A percentile compares a stretch with the other conserved stretches of the same genome.
These are phyloP conservation scores for Emergomyces orientalis DNA, from an alignment of 2,329 filamentous ascomycete species.

Conservation along the genomic window DNA sequence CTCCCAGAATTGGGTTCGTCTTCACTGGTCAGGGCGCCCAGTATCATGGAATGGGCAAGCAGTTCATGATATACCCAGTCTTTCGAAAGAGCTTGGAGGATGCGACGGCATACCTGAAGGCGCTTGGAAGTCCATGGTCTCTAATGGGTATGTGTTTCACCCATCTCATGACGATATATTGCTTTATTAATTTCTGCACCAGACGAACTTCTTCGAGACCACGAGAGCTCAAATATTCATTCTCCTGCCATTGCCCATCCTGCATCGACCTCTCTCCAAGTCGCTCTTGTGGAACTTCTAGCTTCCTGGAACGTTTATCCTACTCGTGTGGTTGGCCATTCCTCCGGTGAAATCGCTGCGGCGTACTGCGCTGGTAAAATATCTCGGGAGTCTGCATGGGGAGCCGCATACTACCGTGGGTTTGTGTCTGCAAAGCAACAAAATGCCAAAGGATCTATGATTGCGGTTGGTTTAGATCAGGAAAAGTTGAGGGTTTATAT, in stretches of 20 bases:
- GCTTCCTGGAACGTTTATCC: conserved; percentile 19
- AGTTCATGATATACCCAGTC: conserved; percentile 19
- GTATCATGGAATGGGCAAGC: conserved; percentile 27
- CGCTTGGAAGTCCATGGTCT: conserved; percentile 12
- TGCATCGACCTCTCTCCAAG: conserved; percentile 27
- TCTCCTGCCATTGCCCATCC: conserved; percentile 25
- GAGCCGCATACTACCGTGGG: conserved; percentile 21
- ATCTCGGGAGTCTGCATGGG: conserved; percentile 12
- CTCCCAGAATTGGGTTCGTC: conserved; percentile 18
- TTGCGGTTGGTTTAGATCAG: conserved; percentile 21
- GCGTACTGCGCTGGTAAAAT: conserved; percentile 25
- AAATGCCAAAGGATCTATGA: conserved; percentile 22
- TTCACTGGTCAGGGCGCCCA: conserved; percentile 34
- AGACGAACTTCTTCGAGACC: conserved; percentile 14
- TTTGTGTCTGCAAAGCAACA: conserved; percentile 7
- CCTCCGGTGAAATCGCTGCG: conserved; percentile 30
- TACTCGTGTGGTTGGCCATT: conserved; percentile 25
- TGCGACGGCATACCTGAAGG: conserved; percentile 11
- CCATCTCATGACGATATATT: not conserved
- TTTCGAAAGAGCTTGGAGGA: conserved; percentile 18
- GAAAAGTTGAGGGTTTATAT: conserved; percentile 11
- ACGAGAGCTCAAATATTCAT: conserved; percentile 15
- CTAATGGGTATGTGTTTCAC: conserved; percentile 8
- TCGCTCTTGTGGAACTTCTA: conserved; percentile 26
- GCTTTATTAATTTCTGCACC: conserved; percentile 7